phyloP scores from a whole-genome alignment of 805 yeast species.

The Lachancea mirantina region DNA sequence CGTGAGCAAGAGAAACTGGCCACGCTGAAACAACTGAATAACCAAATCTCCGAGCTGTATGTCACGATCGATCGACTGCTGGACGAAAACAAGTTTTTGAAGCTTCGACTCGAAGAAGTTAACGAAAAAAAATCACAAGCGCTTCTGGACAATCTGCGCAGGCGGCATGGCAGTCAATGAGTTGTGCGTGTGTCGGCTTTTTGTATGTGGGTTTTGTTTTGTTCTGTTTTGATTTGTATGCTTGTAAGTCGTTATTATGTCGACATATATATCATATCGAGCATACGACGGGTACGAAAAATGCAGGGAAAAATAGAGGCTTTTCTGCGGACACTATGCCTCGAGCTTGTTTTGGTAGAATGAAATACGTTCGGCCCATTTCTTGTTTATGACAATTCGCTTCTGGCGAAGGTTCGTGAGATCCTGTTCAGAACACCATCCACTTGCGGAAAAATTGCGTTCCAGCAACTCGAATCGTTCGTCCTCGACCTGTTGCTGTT shows the following conservation, averaged over 20 bases:
- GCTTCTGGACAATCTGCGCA: constrained; percentile 18
- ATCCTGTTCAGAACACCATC: constrained; percentile 28
- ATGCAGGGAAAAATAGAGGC: not conserved
- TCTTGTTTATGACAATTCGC: constrained; percentile 22
- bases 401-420: constrained; percentile 20
- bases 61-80: constrained; percentile 18
- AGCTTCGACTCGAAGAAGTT: constrained; percentile 18
- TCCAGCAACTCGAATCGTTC: constrained; percentile 23
- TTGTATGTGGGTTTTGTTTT: too few relatives aligned
- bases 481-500: constrained; percentile 25
- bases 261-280: not conserved
- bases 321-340: constrained; percentile 7
- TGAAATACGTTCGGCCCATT: constrained; percentile 29
- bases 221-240: too few relatives aligned
- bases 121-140: constrained; percentile 25
- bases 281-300: too few relatives aligned
- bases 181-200: too few relatives aligned
- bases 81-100: constrained; percentile 29
- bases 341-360: constrained; percentile 21
- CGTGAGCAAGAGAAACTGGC: constrained; percentile 19
- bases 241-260: too few relatives aligned
- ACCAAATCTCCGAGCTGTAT: constrained; percentile 18
- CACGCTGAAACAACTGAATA: constrained; percentile 16
- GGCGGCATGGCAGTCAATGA: too few relatives aligned
- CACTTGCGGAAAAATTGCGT: constrained; percentile 18